Conservation (phyloP, 2,329 filamentous ascomycete species). For the Didymella exigua region DNA sequence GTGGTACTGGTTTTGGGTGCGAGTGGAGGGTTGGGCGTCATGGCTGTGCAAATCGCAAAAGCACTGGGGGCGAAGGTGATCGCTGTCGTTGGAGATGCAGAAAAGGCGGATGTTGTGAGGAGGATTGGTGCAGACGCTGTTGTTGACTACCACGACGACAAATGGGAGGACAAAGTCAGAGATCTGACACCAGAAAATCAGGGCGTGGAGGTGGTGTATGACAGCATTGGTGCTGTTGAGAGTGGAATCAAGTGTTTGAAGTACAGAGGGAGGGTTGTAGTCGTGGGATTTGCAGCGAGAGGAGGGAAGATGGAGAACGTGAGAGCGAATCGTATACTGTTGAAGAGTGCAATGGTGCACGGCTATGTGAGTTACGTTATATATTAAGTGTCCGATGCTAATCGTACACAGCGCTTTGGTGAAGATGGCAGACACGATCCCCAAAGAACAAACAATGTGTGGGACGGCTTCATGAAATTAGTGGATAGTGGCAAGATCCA, state of each 20-base stretch:
- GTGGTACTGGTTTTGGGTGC: constrained; percentile 62
- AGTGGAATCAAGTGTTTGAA: constrained; percentile 60
- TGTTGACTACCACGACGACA: constrained; percentile 50
- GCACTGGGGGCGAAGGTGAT: constrained; percentile 60
- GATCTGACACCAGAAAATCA: constrained; percentile 53
- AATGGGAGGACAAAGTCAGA: constrained; percentile 61
- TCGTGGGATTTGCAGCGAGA: constrained; percentile 64
- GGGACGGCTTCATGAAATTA: constrained; percentile 58
- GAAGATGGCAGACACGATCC: constrained; percentile 60
- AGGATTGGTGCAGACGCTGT: constrained; percentile 50
- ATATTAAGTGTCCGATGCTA: neutral
- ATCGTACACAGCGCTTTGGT: constrained; percentile 56
- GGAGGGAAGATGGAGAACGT: constrained; percentile 57
- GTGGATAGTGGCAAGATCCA: constrained; percentile 56
- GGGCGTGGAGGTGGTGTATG: constrained; percentile 64
- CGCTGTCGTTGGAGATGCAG: constrained; percentile 56
- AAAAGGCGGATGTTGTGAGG: constrained; percentile 53
- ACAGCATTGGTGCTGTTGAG: constrained; percentile 63
- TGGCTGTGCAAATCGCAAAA: constrained; percentile 62
- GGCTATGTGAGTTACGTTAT: constrained; percentile 28
- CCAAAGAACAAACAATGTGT: constrained; percentile 55
- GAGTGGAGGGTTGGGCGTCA: constrained; percentile 61
- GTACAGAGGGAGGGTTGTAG: constrained; percentile 60
- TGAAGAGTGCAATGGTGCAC: constrained; percentile 33
- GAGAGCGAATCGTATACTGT: constrained; percentile 28